These are phyloP conservation scores for Pezicula carpinea DNA, from an alignment of 2,329 filamentous ascomycete species.

Conservation along the genomic window DNA sequence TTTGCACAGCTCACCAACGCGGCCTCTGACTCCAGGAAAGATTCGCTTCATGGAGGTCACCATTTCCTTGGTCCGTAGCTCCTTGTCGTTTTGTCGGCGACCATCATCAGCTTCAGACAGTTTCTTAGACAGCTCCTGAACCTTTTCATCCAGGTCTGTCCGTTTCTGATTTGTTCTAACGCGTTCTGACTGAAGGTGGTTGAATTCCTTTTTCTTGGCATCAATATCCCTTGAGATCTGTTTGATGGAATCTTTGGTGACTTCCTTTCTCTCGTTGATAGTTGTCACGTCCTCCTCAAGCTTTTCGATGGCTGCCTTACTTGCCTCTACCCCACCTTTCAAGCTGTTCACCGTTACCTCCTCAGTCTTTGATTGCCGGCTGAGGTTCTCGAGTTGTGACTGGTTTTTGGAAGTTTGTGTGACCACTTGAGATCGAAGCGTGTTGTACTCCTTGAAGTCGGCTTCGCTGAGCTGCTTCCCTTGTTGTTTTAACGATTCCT, in stretches of 20 bases:
- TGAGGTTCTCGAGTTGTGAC: slow-evolving; percentile 78
- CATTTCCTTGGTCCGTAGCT: slow-evolving; percentile 74
- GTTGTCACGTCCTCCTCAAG: slow-evolving; percentile 66
- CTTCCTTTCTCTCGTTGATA: slow-evolving; percentile 63
- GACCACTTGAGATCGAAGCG: slow-evolving; percentile 78
- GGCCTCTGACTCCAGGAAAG: slow-evolving; percentile 85
- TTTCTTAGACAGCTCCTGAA: slow-evolving; percentile 74
- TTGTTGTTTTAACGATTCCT: slow-evolving; percentile 77
- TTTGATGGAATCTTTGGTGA: slow-evolving; percentile 58
- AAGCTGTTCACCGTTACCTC: slow-evolving; percentile 86
- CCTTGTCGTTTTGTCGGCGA: slow-evolving; percentile 78
- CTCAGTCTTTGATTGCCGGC: slow-evolving; percentile 84
- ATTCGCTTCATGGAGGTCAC: slow-evolving; percentile 83
- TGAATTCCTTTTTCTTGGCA: slow-evolving; percentile 84
- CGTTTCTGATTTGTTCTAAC: slow-evolving; percentile 75
- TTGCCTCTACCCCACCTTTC: slow-evolving; percentile 79
- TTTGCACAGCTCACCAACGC: slow-evolving; percentile 86
- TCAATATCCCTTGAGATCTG: slow-evolving; percentile 75
- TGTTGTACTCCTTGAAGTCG: slow-evolving; percentile 87
- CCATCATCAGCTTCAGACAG: slow-evolving; percentile 83
- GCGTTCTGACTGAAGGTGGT: slow-evolving; percentile 78
- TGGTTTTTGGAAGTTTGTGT: slow-evolving; percentile 77
- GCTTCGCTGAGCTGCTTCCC: slow-evolving; percentile 80
- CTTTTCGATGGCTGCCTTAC: slow-evolving; percentile 68
- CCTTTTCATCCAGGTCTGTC: slow-evolving; percentile 88